Evolutionary conservation across 768 basidiomycete genomes (phyloP).

Genomic region (Gloeopeniophorella convolvens): DNA sequence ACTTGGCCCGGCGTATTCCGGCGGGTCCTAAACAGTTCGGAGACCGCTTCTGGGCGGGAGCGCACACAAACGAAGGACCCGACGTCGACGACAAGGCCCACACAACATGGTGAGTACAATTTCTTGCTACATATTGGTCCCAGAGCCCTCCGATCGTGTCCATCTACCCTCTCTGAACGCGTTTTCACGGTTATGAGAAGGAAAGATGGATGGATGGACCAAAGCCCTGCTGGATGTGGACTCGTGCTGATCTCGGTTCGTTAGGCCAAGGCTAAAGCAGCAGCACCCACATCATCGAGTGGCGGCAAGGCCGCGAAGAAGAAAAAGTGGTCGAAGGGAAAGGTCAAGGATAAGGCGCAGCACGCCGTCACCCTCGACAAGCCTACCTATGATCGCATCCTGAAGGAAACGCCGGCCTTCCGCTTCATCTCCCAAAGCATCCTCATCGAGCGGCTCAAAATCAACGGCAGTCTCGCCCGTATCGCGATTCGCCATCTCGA

Average conservation of each 20-base stretch:
- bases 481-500: constrained; percentile 87
- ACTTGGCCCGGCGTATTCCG: neutral
- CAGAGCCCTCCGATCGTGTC: neutral
- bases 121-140: neutral
- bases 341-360: constrained; percentile 99
- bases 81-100: constrained; percentile 26
- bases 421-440: constrained; percentile 96
- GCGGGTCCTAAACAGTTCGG: neutral
- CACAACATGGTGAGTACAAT: constrained; percentile 29
- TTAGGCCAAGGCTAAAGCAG: constrained; percentile 64
- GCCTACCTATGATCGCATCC: constrained; percentile 83
- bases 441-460: constrained; percentile 96
- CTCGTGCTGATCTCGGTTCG: constrained; percentile 11
- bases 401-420: constrained; percentile 99
- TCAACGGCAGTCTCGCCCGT: constrained; percentile 93
- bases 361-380: constrained; percentile 96
- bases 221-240: constrained; percentile 21
- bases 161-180: neutral
- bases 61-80: neutral
- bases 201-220: constrained; percentile 26
- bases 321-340: constrained; percentile 99
- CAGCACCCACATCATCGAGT: constrained; percentile 54
- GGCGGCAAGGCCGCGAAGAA: constrained; percentile 93
- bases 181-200: constrained; percentile 1
- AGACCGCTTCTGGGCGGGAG: neutral